A percentile compares a stretch with the other conserved stretches of the same genome.
phyloP scores from a whole-genome alignment of 345 rosid species.

The Lepidium africanum region DNA sequence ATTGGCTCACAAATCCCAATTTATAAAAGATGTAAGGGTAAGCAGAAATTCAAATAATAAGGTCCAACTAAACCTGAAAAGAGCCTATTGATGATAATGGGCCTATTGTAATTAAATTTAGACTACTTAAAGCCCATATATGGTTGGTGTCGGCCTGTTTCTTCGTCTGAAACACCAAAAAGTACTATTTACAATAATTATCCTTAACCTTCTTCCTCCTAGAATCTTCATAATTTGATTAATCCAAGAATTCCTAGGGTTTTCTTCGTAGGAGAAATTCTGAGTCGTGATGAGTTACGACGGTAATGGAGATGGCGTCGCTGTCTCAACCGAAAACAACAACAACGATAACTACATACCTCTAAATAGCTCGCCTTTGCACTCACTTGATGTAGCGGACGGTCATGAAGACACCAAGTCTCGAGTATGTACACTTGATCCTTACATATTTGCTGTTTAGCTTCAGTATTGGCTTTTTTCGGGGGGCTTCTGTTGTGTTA shows the following conservation, averaged over 20 bases:
- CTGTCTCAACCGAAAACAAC: not conserved
- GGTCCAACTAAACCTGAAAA: too few species aligned
- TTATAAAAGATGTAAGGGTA: too few species aligned
- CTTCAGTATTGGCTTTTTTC: not conserved
- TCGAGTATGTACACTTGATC: slow-evolving; percentile 18
- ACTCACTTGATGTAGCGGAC: slow-evolving; percentile 10
- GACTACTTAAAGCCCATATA: too few species aligned
- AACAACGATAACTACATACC: slow-evolving; percentile 10
- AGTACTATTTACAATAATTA: not conserved
- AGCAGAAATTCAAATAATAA: too few species aligned
- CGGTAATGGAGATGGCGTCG: slow-evolving; percentile 21
- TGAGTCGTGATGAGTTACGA: slow-evolving; percentile 20
- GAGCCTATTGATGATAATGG: not conserved
- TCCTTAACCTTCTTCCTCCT: slow-evolving; percentile 1
- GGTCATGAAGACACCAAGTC: slow-evolving; percentile 16
- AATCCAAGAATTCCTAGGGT: slow-evolving; percentile 12
- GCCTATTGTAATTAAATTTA: not conserved
- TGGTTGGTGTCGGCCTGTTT: not conserved
- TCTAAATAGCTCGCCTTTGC: not conserved
- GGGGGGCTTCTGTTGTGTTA: not conserved
- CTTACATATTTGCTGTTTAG: not conserved
- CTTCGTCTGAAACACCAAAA: not conserved
- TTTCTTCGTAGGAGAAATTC: slow-evolving; percentile 3
- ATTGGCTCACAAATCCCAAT: too few species aligned
- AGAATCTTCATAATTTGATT: not conserved